Conservation (phyloP, 140 eudicot species). For the Ambrosia hybrid region DNA sequence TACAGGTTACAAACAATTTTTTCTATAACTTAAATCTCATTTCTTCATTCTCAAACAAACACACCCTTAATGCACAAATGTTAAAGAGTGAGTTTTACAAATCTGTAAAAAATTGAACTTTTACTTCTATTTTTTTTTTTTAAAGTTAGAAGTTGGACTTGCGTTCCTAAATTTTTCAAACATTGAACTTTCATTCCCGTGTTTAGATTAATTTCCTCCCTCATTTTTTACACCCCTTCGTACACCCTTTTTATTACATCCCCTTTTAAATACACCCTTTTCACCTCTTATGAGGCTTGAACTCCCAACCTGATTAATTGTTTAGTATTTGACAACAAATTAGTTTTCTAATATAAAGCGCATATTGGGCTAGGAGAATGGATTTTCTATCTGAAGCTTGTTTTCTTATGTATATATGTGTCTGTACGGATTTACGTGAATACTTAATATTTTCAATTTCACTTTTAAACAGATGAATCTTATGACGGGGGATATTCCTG, state of each 20-base stretch:
- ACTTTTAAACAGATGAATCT: slow-evolving; percentile 76
- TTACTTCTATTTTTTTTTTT: not conserved
- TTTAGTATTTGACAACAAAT: not conserved
- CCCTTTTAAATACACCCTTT: too few relatives aligned
- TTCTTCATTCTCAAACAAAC: not conserved
- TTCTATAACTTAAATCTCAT: not conserved
- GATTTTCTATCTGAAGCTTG: not conserved
- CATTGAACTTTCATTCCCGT: not conserved
- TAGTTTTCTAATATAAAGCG: not conserved
- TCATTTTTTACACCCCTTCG: not conserved
- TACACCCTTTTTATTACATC: too few relatives aligned
- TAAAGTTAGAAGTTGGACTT: not conserved
- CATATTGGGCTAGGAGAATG: not conserved
- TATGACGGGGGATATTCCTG: slow-evolving; percentile 83
- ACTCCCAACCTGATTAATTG: not conserved
- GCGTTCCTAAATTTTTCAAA: not conserved
- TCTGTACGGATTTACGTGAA: slow-evolving; percentile 11
- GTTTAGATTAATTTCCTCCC: not conserved
- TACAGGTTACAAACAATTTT: not conserved
- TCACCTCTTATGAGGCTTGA: too few relatives aligned
- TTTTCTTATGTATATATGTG: not conserved
- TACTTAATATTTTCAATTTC: not conserved
- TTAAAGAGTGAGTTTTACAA: too few relatives aligned
- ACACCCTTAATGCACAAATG: not conserved
- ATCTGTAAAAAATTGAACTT: too few relatives aligned